phyloP scores from a whole-genome alignment of 768 basidiomycete species.

The Lactifluus echinatus region DNA sequence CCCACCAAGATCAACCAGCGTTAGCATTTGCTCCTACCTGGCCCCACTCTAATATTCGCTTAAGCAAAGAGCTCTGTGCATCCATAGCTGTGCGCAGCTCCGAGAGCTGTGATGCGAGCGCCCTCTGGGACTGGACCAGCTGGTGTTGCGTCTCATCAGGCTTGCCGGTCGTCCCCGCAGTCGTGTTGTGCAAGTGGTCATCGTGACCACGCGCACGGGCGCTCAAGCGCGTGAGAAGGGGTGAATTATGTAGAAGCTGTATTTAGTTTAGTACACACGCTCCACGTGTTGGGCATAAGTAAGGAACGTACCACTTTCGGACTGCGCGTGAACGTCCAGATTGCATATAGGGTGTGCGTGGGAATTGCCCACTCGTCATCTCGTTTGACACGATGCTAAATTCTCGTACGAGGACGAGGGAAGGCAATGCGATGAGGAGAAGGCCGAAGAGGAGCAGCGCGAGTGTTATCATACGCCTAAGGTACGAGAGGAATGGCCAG shows the following conservation, averaged over 20 bases:
- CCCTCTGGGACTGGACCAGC: conserved; percentile 56
- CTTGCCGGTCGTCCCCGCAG: background rate
- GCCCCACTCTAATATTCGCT: conserved; percentile 22
- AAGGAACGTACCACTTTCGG: background rate
- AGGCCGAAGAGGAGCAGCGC: conserved; percentile 84
- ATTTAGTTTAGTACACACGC: no score
- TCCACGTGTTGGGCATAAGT: no score
- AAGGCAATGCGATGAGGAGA: conserved; percentile 81
- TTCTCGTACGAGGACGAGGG: conserved; percentile 86
- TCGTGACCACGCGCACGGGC: background rate
- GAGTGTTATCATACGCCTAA: conserved; percentile 77
- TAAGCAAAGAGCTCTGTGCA: conserved; percentile 46
- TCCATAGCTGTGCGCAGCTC: conserved; percentile 50
- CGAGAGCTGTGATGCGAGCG: conserved; percentile 55
- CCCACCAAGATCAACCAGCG: background rate
- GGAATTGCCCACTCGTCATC: conserved; percentile 39
- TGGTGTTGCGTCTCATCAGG: conserved; percentile 50
- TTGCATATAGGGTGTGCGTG: background rate
- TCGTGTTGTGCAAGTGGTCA: background rate
- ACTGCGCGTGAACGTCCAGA: background rate
- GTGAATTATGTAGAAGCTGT: background rate
- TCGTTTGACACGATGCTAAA: conserved; percentile 87
- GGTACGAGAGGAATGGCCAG: conserved; percentile 39
- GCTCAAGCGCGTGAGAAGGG: background rate
- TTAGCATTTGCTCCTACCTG: background rate